Evolutionary conservation across 2,329 filamentous ascomycete species (phyloP).

Genomic region (Paraconiothyrium sp.): DNA sequence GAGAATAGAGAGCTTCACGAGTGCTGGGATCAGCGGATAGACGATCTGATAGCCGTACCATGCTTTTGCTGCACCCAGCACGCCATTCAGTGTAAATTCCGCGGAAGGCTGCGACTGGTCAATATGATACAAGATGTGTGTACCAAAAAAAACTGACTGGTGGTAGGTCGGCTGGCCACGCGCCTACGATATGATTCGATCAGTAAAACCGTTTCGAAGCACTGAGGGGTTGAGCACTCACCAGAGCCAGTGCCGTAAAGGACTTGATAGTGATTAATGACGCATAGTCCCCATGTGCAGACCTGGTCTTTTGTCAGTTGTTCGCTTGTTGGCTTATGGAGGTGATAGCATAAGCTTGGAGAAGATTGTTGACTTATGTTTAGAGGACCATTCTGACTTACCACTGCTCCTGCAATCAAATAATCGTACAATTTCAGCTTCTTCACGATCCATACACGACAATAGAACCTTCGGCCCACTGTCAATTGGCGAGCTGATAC

Average conservation of each 20-base stretch:
- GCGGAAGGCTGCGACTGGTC: constrained; percentile 9
- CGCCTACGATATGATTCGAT: neutral
- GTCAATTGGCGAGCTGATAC: neutral
- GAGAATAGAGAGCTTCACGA: constrained; percentile 40
- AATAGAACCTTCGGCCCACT: constrained; percentile 31
- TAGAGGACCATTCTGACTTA: constrained; percentile 21
- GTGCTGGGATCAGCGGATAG: constrained; percentile 32
- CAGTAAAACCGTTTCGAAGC: neutral
- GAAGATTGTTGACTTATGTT: neutral
- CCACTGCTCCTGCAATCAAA: constrained; percentile 32
- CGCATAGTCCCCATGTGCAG: constrained; percentile 39
- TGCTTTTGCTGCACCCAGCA: constrained; percentile 24
- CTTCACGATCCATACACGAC: constrained; percentile 35
- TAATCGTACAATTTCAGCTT: constrained; percentile 37
- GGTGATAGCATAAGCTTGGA: neutral
- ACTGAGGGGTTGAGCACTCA: neutral
- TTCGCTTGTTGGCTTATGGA: neutral
- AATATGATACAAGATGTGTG: neutral
- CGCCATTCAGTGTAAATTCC: constrained; percentile 13
- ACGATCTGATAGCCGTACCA: constrained; percentile 42
- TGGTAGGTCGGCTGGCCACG: constrained; percentile 14
- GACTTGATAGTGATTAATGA: constrained; percentile 40
- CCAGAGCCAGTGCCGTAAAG: constrained; percentile 33
- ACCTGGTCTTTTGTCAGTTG: constrained; percentile 21
- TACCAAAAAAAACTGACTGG: constrained; percentile 7